Conservation (phyloP, 345 rosid genomes). For the Syzygium jambos region DNA sequence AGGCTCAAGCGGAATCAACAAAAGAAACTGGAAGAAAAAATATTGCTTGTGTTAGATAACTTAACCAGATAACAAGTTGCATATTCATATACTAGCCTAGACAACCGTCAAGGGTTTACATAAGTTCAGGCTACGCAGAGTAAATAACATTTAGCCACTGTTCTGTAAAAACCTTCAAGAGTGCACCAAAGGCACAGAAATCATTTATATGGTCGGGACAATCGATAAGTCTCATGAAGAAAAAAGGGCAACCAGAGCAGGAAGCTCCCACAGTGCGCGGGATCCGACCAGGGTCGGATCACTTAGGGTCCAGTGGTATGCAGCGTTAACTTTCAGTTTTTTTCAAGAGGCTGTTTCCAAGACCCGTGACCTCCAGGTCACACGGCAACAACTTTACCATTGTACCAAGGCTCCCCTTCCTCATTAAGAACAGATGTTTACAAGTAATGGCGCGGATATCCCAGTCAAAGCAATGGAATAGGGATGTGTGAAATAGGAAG, state of each 20-base stretch:
- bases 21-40: constrained; percentile 44
- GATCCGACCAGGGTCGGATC: background rate
- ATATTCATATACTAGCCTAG: background rate
- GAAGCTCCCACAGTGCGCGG: background rate
- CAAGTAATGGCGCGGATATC: background rate
- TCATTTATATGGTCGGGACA: background rate
- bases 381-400: background rate
- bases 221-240: background rate
- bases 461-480: background rate
- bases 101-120: background rate
- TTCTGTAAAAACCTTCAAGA: background rate
- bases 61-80: background rate
- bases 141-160: background rate
- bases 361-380: background rate
- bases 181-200: background rate
- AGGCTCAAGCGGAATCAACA: constrained; percentile 74
- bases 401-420: background rate
- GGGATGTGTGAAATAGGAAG: background rate
- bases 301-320: background rate
- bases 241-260: background rate
- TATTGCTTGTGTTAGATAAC: background rate
- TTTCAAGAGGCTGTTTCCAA: background rate
- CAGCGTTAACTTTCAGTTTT: background rate
- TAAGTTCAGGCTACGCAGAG: background rate
- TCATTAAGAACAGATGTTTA: background rate